Evolutionary conservation across 495 filamentous ascomycete species (phyloP).

Genomic region (Elasticomyces elasticus): DNA sequence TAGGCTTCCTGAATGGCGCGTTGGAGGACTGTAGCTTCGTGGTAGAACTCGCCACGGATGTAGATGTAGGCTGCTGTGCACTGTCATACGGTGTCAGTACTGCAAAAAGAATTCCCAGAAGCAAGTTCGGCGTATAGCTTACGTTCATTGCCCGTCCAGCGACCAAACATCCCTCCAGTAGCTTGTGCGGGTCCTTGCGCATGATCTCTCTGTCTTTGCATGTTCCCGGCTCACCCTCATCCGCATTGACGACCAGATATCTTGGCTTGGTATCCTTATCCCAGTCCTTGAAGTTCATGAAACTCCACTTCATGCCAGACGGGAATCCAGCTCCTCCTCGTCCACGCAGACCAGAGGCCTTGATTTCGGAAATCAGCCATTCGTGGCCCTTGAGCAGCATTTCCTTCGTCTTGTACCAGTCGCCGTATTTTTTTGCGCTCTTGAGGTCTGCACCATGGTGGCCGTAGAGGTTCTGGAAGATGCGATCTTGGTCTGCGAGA

Average conservation of each 20-base stretch:
- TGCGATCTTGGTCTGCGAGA: slow-evolving; percentile 87
- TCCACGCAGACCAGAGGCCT: slow-evolving; percentile 87
- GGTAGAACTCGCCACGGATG: slow-evolving; percentile 97
- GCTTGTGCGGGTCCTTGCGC: slow-evolving; percentile 98
- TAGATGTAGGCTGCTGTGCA: slow-evolving; percentile 98
- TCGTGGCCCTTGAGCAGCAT: slow-evolving; percentile 94
- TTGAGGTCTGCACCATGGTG: slow-evolving; percentile 85
- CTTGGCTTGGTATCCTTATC: slow-evolving; percentile 94
- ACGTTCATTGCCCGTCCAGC: slow-evolving; percentile 47
- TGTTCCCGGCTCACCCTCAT: slow-evolving; percentile 96
- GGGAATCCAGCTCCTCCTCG: slow-evolving; percentile 97
- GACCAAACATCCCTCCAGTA: slow-evolving; percentile 92
- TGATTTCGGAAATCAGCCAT: slow-evolving; percentile 95
- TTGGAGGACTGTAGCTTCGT: slow-evolving; percentile 90
- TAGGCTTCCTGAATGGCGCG: slow-evolving; percentile 96
- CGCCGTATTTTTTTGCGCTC: slow-evolving; percentile 93
- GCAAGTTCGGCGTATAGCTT: background rate
- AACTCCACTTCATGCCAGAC: slow-evolving; percentile 98
- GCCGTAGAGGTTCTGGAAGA: slow-evolving; percentile 96
- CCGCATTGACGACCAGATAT: slow-evolving; percentile 95
- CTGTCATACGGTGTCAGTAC: slow-evolving; percentile 69
- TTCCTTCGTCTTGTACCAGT: slow-evolving; percentile 99
- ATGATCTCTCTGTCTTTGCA: slow-evolving; percentile 99
- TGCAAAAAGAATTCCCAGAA: background rate
- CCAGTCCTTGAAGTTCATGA: slow-evolving; percentile 99